Base-by-base conservation (phyloP, 2,329 filamentous ascomycete species). In the Thyridium curvatum region DNA sequence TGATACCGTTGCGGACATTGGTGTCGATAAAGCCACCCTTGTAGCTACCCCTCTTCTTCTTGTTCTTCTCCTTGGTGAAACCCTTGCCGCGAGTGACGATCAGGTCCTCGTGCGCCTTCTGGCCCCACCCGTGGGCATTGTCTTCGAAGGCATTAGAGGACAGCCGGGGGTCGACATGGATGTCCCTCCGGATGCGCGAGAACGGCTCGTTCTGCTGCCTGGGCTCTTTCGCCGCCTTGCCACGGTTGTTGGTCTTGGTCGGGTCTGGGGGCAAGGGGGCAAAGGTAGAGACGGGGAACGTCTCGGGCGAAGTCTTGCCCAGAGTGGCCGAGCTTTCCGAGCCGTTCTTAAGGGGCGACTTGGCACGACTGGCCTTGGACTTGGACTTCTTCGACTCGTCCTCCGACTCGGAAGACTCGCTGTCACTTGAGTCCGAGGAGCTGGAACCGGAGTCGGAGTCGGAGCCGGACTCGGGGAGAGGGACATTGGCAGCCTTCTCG, bases 1-100 rank as follows among this genome's bases (percentile, higher is more conserved):
- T 96, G 68, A 95, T 85, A 42, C 86, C 84, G 65, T 91, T 90
- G 47, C 84, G 84, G 15, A 82, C 80, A 12, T 74, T 66, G 38
- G 91, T 85, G 58, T 98, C 90, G 53, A 98, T 94, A 38, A 75
- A 65, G 7, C 93, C 93, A 33, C 93, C 93, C 35, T 85, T 81
- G 72, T 95, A 98, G 49, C 84, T 87, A 37, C 93, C 93, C 52
- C 81, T 75, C 74, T 89, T 90, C 76, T 89, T 93, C 74, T 98
- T 98, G 68, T 98, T 98, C 81, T 98, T 98, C 71, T 97, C 93
- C 72, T 98, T 98, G 43, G 91, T 97, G 66, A 98, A 98, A 4
- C 88, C 89, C 69, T 96, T 97, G 54, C 93, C 93, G 60, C 84
- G 87, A 26, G 91, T 97, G 30, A 95, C 77, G 35, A 89, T 86